These are phyloP conservation scores for Glarea lozoyensis DNA, from an alignment of 495 filamentous ascomycete species.

Conservation along the genomic window DNA sequence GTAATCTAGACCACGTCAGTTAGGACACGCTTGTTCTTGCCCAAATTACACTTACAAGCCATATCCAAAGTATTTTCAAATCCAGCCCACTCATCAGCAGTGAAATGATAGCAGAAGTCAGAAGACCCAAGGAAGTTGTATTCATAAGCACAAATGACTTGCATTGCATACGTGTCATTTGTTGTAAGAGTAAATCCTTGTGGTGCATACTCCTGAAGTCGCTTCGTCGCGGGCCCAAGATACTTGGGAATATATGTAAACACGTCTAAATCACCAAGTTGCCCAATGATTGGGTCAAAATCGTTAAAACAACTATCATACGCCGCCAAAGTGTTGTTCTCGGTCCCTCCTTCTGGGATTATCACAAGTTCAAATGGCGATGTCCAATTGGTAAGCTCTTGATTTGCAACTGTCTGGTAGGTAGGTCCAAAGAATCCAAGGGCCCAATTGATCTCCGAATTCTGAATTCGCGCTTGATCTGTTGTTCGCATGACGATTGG, in stretches of 20 bases:
- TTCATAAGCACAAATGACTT: slow-evolving; percentile 33
- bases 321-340: slow-evolving; percentile 42
- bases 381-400: slow-evolving; percentile 22
- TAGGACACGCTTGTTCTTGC: background rate
- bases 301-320: slow-evolving; percentile 31
- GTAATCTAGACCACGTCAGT: slow-evolving; percentile 19
- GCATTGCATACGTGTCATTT: slow-evolving; percentile 36
- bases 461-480: slow-evolving; percentile 37
- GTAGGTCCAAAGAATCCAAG: slow-evolving; percentile 32
- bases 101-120: slow-evolving; percentile 31
- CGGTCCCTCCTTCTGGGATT: slow-evolving; percentile 36
- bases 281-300: slow-evolving; percentile 13
- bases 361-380: slow-evolving; percentile 33
- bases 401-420: slow-evolving; percentile 21
- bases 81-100: slow-evolving; percentile 28
- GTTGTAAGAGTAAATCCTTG: slow-evolving; percentile 25
- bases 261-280: slow-evolving; percentile 26
- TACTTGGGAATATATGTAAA: slow-evolving; percentile 27
- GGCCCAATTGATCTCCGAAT: slow-evolving; percentile 36
- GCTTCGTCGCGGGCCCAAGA: slow-evolving; percentile 21
- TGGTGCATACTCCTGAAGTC: slow-evolving; percentile 27
- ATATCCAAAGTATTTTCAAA: slow-evolving; percentile 32
- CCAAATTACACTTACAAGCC: slow-evolving; percentile 13
- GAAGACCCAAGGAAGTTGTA: slow-evolving; percentile 22
- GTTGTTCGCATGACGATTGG: slow-evolving; percentile 43